A percentile compares a stretch with the other conserved stretches of the same genome.
phyloP scores from a whole-genome alignment of 352 stramenopile genomes.

The Globisporangium cylindrosporum region DNA sequence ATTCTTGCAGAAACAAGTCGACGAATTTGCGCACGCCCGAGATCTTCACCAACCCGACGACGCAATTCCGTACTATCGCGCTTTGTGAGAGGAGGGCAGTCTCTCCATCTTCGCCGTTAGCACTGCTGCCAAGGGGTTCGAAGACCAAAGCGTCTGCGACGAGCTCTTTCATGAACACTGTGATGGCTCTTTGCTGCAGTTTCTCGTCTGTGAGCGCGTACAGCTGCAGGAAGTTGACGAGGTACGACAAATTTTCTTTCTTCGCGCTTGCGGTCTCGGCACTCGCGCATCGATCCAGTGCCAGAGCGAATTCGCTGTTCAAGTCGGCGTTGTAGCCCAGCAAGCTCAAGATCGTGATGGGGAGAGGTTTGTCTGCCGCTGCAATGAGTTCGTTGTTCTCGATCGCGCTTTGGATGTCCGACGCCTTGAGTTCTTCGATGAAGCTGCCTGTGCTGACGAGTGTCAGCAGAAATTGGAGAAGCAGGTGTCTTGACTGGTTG shows the following conservation, averaged over 20 bases:
- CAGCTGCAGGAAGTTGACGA: slow-evolving; percentile 64
- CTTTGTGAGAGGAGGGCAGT: neutral
- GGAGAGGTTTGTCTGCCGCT: slow-evolving; percentile 47
- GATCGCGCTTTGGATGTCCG: slow-evolving; percentile 43
- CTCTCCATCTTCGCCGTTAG: slow-evolving; percentile 6
- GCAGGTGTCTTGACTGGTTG: slow-evolving; percentile 31
- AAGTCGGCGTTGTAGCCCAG: slow-evolving; percentile 70
- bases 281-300: slow-evolving; percentile 37
- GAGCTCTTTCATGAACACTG: slow-evolving; percentile 52
- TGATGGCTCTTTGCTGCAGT: slow-evolving; percentile 44
- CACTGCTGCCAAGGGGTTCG: slow-evolving; percentile 12
- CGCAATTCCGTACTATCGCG: slow-evolving; percentile 24
- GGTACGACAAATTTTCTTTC: slow-evolving; percentile 45
- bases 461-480: slow-evolving; percentile 53
- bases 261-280: slow-evolving; percentile 15
- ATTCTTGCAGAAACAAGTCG: slow-evolving; percentile 46
- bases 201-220: slow-evolving; percentile 53
- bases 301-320: slow-evolving; percentile 55
- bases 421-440: slow-evolving; percentile 54
- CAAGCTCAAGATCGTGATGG: slow-evolving; percentile 58
- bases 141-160: slow-evolving; percentile 19
- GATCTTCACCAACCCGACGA: slow-evolving; percentile 40
- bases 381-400: slow-evolving; percentile 59
- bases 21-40: slow-evolving; percentile 38
- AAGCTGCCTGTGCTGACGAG: slow-evolving; percentile 51